Evolutionary conservation across 352 stramenopile species (phyloP).

Genomic region (Globisporangium acanthophoron): DNA sequence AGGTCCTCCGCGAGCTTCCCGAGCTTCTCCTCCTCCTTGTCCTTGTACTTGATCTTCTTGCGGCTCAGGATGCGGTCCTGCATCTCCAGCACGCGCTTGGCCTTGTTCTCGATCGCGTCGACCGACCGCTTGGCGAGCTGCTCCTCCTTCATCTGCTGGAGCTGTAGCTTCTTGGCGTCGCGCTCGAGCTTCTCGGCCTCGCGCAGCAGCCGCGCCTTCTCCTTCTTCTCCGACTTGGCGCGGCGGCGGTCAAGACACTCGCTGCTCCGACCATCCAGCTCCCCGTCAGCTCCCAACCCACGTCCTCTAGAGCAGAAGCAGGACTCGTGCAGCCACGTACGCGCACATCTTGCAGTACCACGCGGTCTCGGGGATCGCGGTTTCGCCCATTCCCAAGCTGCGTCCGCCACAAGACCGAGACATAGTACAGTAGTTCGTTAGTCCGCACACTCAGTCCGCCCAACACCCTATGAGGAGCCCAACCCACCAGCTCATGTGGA

Average conservation of each 20-base stretch:
- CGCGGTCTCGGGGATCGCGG: slow-evolving; percentile 74
- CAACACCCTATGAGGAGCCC: not conserved
- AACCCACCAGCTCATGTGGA: slow-evolving; percentile 87
- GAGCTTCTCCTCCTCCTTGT: slow-evolving; percentile 85
- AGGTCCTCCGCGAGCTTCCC: slow-evolving; percentile 75
- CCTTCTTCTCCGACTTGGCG: slow-evolving; percentile 67
- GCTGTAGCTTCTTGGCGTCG: slow-evolving; percentile 52
- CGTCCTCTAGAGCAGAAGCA: not conserved
- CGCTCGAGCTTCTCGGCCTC: slow-evolving; percentile 81
- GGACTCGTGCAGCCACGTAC: slow-evolving; percentile 30
- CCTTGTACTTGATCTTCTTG: slow-evolving; percentile 89
- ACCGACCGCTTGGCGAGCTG: slow-evolving; percentile 62
- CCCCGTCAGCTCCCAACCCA: not conserved
- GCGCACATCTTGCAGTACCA: slow-evolving; percentile 88
- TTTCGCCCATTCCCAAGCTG: slow-evolving; percentile 67
- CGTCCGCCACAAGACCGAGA: slow-evolving; percentile 6
- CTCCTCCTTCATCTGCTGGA: slow-evolving; percentile 72
- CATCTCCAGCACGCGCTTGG: slow-evolving; percentile 84
- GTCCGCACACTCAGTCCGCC: too few relatives aligned
- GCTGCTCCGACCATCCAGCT: slow-evolving; percentile 11
- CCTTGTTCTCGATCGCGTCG: slow-evolving; percentile 79
- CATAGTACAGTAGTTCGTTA: not conserved
- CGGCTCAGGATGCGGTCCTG: slow-evolving; percentile 81
- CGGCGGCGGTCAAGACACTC: slow-evolving; percentile 78
- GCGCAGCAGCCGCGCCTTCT: slow-evolving; percentile 70